phyloP scores from a whole-genome alignment of 768 basidiomycete species.

The Tulasnella sp. region DNA sequence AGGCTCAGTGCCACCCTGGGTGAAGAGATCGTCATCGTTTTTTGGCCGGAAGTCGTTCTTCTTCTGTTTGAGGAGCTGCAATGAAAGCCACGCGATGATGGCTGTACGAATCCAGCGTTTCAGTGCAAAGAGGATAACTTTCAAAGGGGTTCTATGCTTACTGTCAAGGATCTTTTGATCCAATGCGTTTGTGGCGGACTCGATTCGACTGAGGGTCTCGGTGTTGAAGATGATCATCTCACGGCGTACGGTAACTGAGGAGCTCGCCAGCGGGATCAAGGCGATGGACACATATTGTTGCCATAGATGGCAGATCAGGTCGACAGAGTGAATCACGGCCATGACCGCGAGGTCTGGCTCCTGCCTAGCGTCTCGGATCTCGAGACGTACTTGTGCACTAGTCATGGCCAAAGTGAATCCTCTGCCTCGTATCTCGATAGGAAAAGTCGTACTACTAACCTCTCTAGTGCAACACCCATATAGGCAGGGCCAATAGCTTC shows the following conservation, averaged over 20 bases:
- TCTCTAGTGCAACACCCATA: slow-evolving; percentile 84
- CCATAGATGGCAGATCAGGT: slow-evolving; percentile 92
- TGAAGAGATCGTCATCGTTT: slow-evolving; percentile 92
- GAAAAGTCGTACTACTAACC: slow-evolving; percentile 43
- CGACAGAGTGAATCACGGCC: slow-evolving; percentile 52
- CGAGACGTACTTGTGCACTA: slow-evolving; percentile 62
- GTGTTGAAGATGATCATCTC: slow-evolving; percentile 92
- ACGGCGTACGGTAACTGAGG: slow-evolving; percentile 74
- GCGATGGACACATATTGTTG: slow-evolving; percentile 92
- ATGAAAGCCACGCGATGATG: slow-evolving; percentile 60
- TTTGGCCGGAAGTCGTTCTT: slow-evolving; percentile 93
- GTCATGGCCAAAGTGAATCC: neutral
- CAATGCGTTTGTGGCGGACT: slow-evolving; percentile 68
- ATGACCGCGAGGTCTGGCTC: slow-evolving; percentile 73
- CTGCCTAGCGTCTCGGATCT: slow-evolving; percentile 57
- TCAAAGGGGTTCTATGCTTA: slow-evolving; percentile 28
- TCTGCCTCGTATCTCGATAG: neutral
- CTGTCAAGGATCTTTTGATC: slow-evolving; percentile 75
- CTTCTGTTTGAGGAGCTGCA: slow-evolving; percentile 83
- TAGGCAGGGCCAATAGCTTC: slow-evolving; percentile 77
- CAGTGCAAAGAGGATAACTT: neutral
- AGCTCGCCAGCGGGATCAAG: slow-evolving; percentile 69
- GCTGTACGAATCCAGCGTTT: slow-evolving; percentile 30
- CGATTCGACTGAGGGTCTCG: slow-evolving; percentile 72
- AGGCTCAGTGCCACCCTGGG: slow-evolving; percentile 88